Percentiles rank a stretch among this genome's conserved stretches.
These are phyloP conservation scores for Pachyrhizus erosus DNA, from an alignment of 306 rosid species.

Conservation along the genomic window DNA sequence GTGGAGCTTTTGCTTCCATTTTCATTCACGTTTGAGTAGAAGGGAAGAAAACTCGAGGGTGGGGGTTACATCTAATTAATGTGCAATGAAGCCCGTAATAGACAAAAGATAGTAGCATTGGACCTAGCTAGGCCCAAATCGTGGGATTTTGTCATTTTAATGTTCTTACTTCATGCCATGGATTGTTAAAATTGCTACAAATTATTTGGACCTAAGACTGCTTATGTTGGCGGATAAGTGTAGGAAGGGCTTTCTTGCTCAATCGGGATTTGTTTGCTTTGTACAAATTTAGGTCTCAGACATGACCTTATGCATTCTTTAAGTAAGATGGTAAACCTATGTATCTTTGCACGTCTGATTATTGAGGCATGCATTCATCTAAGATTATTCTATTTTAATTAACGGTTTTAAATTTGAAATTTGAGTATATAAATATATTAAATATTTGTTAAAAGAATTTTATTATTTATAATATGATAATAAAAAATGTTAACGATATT, in stretches of 20 bases:
- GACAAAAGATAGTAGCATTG: background rate
- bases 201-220: too few species aligned
- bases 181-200: background rate
- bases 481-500: too few species aligned
- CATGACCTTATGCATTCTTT: background rate
- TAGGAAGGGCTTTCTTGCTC: too few species aligned
- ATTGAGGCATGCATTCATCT: too few species aligned
- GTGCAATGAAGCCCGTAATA: background rate
- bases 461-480: too few species aligned
- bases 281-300: background rate
- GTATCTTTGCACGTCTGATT: background rate
- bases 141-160: background rate
- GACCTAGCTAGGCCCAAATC: background rate
- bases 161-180: background rate
- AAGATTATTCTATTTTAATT: too few species aligned
- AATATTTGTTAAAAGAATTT: too few species aligned
- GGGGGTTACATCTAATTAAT: background rate
- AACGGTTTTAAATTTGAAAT: too few species aligned
- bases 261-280: background rate
- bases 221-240: too few species aligned
- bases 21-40: constrained; percentile 52
- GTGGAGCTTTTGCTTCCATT: constrained; percentile 64
- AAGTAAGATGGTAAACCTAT: background rate
- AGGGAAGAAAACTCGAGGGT: constrained; percentile 32
- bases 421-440: too few species aligned